phyloP scores from a whole-genome alignment of 768 basidiomycete species.

The Boletus subcaerulescens region DNA sequence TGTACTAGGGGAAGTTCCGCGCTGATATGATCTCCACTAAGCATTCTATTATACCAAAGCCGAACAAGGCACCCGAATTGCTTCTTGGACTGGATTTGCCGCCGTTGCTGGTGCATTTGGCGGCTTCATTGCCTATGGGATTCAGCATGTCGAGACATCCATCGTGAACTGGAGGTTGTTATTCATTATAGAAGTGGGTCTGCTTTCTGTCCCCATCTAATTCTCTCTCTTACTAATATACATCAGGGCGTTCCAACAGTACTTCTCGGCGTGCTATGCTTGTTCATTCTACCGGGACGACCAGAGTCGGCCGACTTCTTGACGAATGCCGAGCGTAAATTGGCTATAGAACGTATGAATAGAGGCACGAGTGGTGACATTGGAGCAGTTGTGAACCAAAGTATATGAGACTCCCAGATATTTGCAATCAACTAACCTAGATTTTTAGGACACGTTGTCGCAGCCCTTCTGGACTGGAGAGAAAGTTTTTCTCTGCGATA shows the following conservation, averaged over 20 bases:
- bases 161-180: slow-evolving; percentile 42
- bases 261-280: slow-evolving; percentile 26
- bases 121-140: slow-evolving; percentile 51
- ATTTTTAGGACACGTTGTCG: slow-evolving; percentile 36
- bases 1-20: slow-evolving; percentile 12
- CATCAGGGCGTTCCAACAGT: slow-evolving; percentile 55
- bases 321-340: slow-evolving; percentile 31
- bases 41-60: slow-evolving; percentile 50
- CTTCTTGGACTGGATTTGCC: slow-evolving; percentile 54
- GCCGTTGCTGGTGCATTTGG: slow-evolving; percentile 56
- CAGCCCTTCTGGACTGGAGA: slow-evolving; percentile 49
- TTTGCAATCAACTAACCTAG: not conserved
- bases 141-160: slow-evolving; percentile 39
- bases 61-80: slow-evolving; percentile 46
- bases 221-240: not conserved
- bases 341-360: slow-evolving; percentile 35
- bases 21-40: slow-evolving; percentile 11
- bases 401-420: slow-evolving; percentile 19
- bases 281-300: slow-evolving; percentile 31
- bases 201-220: not conserved
- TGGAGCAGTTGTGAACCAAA: slow-evolving; percentile 40
- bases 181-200: slow-evolving; percentile 28
- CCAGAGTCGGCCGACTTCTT: slow-evolving; percentile 34
- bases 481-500: slow-evolving; percentile 11
- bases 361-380: slow-evolving; percentile 43